phyloP scores from a whole-genome alignment of 2,329 filamentous ascomycete species.

The Plectosphaerella sp. region DNA sequence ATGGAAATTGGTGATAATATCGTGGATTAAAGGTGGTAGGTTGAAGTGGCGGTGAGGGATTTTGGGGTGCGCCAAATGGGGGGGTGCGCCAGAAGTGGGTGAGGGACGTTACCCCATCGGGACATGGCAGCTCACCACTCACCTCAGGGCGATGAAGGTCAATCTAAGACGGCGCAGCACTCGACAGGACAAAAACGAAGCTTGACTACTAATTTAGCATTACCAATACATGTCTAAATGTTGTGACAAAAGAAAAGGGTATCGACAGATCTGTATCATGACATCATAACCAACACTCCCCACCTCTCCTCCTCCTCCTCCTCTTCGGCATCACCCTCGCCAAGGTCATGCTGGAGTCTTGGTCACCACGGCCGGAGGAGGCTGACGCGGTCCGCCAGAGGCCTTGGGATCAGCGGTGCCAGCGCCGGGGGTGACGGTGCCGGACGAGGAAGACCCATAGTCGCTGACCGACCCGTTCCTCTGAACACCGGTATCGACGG shows the following conservation, averaged over 20 bases:
- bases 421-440: neutral
- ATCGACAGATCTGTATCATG: neutral
- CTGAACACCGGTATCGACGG: constrained; percentile 9
- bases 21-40: no score
- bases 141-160: neutral
- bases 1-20: no score
- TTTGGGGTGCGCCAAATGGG: no score
- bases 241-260: neutral
- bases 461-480: constrained; percentile 10
- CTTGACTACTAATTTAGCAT: constrained; percentile 20
- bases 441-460: constrained; percentile 5
- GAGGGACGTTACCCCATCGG: constrained; percentile 13
- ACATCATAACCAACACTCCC: neutral
- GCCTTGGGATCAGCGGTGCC: no score
- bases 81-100: no score
- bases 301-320: no score
- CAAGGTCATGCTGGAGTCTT: constrained; percentile 5
- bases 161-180: no score
- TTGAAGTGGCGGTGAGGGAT: no score
- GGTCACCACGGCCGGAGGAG: constrained; percentile 10
- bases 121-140: neutral
- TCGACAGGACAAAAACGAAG: constrained; percentile 3
- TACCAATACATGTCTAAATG: constrained; percentile 7
- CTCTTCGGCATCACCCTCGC: neutral
- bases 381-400: constrained; percentile 3